Evolutionary conservation across 495 filamentous ascomycete species (phyloP), one percentile per base, ranked within the genome.

Genomic region (Neurospora hispaniola): DNA sequence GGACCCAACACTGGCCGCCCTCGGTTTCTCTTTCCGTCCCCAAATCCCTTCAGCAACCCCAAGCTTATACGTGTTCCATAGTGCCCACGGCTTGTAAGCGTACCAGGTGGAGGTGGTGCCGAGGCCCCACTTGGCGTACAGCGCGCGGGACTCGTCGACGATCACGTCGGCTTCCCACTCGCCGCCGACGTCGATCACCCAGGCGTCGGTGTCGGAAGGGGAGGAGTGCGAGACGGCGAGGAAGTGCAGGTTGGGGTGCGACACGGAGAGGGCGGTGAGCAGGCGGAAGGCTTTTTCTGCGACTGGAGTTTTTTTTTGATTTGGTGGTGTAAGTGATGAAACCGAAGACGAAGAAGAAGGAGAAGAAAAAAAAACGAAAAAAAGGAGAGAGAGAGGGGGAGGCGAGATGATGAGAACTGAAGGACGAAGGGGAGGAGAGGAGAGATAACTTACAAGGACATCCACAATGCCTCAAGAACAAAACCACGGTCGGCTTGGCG

Each of bases 391-490:
- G 2, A 40, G 10, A 16, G 5, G 35, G 5, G 3, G 35, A 35
- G 27, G 75, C 44, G 27, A 74, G 43, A 27, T 11, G 10, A 23
- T 23, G 35, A 35, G 5, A 35, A 35, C 35, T 35, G 5, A 35
- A 5, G 35, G 35, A n/a, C n/a, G n/a, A 5, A 42, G 12, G 41
- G 20, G 71, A 74, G 12, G 42, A 18, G 70, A 74, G 70, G 69
- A 35, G 31, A 31, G n/a, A 78, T 20, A 27, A 76, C 84, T 70
- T 80, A 88, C 87, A 90, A 9, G 88, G 89, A 81, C 86, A 89
- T 16, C 89, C 88, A 76, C 87, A 90, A 76, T 90, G 88, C 38
- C 89, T 80, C 5, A 91, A 78, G 76, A 90, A 91, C 40, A 86
- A 81, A 27, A 90, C 78, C 20, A 90, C 73, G 5, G 82, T 83